A percentile compares a stretch with the other conserved stretches of the same genome.
phyloP scores from a whole-genome alignment of 2,329 filamentous ascomycete genomes.

The Tolypocladium ophioglossoides region DNA sequence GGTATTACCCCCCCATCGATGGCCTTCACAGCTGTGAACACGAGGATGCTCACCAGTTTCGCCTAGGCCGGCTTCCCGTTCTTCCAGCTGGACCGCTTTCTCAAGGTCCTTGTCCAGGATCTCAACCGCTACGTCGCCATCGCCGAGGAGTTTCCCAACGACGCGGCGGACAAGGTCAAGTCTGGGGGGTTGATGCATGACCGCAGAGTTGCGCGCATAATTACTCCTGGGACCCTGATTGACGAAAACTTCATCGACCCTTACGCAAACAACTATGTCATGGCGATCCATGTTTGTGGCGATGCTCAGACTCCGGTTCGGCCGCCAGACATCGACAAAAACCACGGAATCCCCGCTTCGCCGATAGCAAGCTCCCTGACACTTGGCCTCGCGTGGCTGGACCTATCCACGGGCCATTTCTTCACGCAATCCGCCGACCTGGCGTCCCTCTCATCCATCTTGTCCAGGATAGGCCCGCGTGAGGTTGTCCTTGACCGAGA shows the following conservation, averaged over 20 bases:
- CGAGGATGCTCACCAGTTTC: not conserved
- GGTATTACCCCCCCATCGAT: constrained; percentile 37
- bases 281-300: constrained; percentile 57
- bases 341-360: constrained; percentile 2
- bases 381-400: constrained; percentile 84
- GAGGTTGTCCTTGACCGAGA: constrained; percentile 72
- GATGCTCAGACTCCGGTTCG: not conserved
- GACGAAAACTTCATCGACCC: constrained; percentile 97
- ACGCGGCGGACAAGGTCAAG: constrained; percentile 57
- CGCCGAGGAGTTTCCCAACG: constrained; percentile 81
- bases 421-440: constrained; percentile 69
- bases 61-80: constrained; percentile 79
- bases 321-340: not conserved
- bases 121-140: constrained; percentile 85
- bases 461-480: constrained; percentile 72
- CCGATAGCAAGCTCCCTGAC: constrained; percentile 12
- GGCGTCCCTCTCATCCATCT: constrained; percentile 61
- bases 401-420: constrained; percentile 91
- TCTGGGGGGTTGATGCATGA: constrained; percentile 74
- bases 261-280: constrained; percentile 84
- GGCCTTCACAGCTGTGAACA: not conserved
- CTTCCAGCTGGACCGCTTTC: constrained; percentile 82
- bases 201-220: constrained; percentile 72
- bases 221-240: constrained; percentile 91
- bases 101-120: constrained; percentile 89